These are phyloP conservation scores for Didymella pinodella DNA, from an alignment of 2,329 filamentous ascomycete genomes.

Conservation along the genomic window DNA sequence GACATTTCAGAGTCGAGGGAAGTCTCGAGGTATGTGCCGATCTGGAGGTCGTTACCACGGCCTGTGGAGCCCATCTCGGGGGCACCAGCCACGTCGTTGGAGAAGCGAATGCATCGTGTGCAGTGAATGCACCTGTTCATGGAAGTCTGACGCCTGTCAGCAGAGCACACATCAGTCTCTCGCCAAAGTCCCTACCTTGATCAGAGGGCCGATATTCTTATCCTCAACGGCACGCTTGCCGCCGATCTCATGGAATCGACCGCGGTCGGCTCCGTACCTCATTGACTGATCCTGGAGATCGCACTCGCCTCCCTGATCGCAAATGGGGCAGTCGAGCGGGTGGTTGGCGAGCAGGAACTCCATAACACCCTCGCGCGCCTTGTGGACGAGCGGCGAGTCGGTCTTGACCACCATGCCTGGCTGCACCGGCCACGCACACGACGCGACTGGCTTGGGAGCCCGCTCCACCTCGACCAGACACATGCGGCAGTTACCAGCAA, in stretches of 20 bases:
- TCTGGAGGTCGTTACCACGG: conserved; percentile 96
- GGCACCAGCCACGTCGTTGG: conserved; percentile 95
- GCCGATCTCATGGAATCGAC: conserved; percentile 92
- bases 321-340: conserved; percentile 94
- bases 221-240: conserved; percentile 99
- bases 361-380: conserved; percentile 98
- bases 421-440: conserved; percentile 98
- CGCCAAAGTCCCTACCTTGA: conserved; percentile 67
- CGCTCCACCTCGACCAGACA: conserved; percentile 97
- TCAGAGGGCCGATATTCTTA: conserved; percentile 97
- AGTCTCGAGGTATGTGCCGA: conserved; percentile 95
- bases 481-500: conserved; percentile 99
- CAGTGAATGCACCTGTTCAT: conserved; percentile 99
- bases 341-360: conserved; percentile 97
- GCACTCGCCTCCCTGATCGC: conserved; percentile 98
- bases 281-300: conserved; percentile 99
- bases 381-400: conserved; percentile 93
- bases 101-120: conserved; percentile 96
- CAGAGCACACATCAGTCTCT: not conserved
- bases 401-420: conserved; percentile 99
- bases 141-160: conserved; percentile 70
- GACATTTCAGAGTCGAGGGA: conserved; percentile 95
- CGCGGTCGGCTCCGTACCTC: conserved; percentile 95
- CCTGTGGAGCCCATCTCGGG: conserved; percentile 94
- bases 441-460: conserved; percentile 95